Evolutionary conservation across 257 asterid genomes (phyloP), one percentile per base, ranked within the genome.

Genomic region (Solanum lycopersicoides): DNA sequence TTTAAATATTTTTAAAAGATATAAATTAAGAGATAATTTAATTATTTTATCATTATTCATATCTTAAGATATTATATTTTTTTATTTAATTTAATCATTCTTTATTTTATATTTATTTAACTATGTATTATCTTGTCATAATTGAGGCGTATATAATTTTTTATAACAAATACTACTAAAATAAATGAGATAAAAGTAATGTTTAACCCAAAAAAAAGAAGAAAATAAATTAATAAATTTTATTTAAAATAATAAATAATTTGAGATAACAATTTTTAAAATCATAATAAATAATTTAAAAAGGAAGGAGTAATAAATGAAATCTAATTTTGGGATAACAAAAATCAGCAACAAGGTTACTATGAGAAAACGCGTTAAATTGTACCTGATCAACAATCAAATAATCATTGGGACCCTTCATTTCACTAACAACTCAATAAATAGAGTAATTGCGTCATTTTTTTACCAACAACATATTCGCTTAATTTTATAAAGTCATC

Each of bases 381-480:
- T 42, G 66, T 42, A 41, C 82, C 84, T 88, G 63, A 88, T 88
- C 89, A 79, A 86, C 83, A 90, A 88, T 71, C 73, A 74, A 88
- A 88, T 89, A 74, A 82, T 88, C 50, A 63, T 50, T 34, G 63
- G 90, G 86, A 21, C 87, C 90, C 91, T 15, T 88, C 88, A 87
- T 32, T 83, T 75, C 37, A 14, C 15, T 14, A 47, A 47, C 56
- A 47, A 14, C 20, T 25, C 84, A 44, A 44, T 9, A 77, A 77
- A 77, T 77, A 7, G 73, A 25, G 73, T 77, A 77, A 44, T 77
- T 23, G 59, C 30, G 25, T 60, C 30, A 23, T 60, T 21, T 21
- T 60, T 60, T 21, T 0, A 21, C 68, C 14, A 60, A 23, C 6
- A 21, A 21, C 0, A 3, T 60, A 59, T 21, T 59, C 12, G 25